A percentile compares a stretch with the other conserved stretches of the same genome.
Evolutionary conservation across 163 green algal species (phyloP).

Genomic region (Scenedesmus sp.): DNA sequence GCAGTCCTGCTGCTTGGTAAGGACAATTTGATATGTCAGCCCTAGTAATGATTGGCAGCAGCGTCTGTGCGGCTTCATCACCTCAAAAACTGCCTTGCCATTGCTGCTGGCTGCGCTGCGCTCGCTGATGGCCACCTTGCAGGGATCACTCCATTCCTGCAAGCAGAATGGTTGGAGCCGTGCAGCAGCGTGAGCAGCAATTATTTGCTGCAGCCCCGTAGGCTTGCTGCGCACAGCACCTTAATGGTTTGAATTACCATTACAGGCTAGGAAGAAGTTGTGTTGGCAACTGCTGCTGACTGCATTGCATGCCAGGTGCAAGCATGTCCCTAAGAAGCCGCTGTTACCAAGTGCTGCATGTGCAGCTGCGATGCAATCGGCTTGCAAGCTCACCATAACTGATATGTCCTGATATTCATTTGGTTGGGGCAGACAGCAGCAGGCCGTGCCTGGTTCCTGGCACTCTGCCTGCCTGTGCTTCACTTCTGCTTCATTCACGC

Average conservation of each 20-base stretch:
- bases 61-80: background rate
- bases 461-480: slow-evolving; percentile 50
- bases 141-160: slow-evolving; percentile 50
- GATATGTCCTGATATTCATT: slow-evolving; percentile 31
- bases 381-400: slow-evolving; percentile 8
- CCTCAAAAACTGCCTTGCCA: slow-evolving; percentile 25
- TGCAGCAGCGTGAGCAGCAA: background rate
- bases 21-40: background rate
- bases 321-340: too few relatives aligned
- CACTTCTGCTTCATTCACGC: slow-evolving; percentile 40
- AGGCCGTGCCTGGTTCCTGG: slow-evolving; percentile 42
- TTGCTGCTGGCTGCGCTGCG: slow-evolving; percentile 35
- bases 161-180: background rate
- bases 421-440: slow-evolving; percentile 30
- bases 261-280: too few relatives aligned
- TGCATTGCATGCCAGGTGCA: background rate
- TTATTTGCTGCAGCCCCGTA: background rate
- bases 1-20: background rate
- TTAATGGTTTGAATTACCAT: too few relatives aligned
- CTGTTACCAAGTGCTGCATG: too few relatives aligned
- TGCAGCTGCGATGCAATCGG: background rate
- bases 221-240: background rate
- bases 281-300: background rate
- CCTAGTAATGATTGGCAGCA: background rate
- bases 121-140: slow-evolving; percentile 23